These are phyloP conservation scores for Artemisia argyi DNA, from an alignment of 129 eudicot genomes.

Conservation along the genomic window DNA sequence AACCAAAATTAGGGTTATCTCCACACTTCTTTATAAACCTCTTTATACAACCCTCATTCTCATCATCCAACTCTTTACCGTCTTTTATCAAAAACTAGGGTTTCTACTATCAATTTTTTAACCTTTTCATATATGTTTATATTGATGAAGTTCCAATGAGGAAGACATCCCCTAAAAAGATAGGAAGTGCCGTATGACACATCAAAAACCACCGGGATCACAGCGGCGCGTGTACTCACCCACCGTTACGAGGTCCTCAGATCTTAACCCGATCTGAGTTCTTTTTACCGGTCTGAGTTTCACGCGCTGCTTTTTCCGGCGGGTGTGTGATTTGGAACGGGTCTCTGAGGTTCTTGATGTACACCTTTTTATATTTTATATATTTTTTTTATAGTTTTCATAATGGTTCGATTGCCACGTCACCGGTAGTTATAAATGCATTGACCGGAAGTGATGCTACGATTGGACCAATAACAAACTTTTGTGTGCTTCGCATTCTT, in stretches of 20 bases:
- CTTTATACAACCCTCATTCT: background rate
- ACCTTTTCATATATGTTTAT: no score
- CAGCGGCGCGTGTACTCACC: slow-evolving; percentile 39
- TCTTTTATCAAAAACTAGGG: no score
- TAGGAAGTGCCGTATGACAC: slow-evolving; percentile 95
- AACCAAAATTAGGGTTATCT: slow-evolving; percentile 13
- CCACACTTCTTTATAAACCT: background rate
- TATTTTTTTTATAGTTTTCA: background rate
- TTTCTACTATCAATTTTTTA: background rate
- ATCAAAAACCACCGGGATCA: slow-evolving; percentile 33
- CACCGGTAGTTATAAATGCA: slow-evolving; percentile 59
- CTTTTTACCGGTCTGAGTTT: slow-evolving; percentile 38
- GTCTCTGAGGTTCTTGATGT: slow-evolving; percentile 52
- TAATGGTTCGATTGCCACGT: slow-evolving; percentile 82
- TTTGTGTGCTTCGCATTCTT: slow-evolving; percentile 39
- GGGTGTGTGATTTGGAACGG: slow-evolving; percentile 82
- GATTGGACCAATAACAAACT: slow-evolving; percentile 59
- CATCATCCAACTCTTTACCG: background rate
- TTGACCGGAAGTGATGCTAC: slow-evolving; percentile 67
- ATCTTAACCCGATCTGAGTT: background rate
- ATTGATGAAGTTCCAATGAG: slow-evolving; percentile 37
- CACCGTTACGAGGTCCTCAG: slow-evolving; percentile 27
- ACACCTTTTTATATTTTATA: no score
- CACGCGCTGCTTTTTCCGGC: slow-evolving; percentile 11
- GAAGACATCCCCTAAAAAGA: slow-evolving; percentile 57